Base-by-base conservation (phyloP, 441 rosid species). In the Erysimum pusillum region DNA sequence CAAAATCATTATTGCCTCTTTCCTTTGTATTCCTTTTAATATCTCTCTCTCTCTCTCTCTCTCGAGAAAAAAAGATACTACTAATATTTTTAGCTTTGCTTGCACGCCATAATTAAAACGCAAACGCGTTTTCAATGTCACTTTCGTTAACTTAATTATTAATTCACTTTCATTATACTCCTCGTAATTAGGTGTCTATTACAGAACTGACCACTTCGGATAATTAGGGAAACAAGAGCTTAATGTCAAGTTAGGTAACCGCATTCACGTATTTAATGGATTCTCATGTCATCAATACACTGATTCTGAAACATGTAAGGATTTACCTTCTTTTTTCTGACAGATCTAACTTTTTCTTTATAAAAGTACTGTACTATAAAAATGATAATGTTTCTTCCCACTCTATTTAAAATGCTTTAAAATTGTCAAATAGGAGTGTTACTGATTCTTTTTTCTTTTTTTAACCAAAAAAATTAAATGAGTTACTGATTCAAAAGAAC, bases 41-140 rank as follows among this genome's bases (percentile, higher is more conserved):
- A 8, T 52, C 48, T 22, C 35, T 62, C 2, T 17, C 17, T 10
- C n/a, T n/a, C n/a, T n/a, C n/a, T n/a, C n/a, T n/a, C n/a, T n/a
- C n/a, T n/a, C n/a, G n/a, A n/a, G n/a, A n/a, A n/a, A n/a, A n/a
- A n/a, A n/a, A n/a, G n/a, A n/a, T n/a, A n/a, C n/a, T n/a, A n/a
- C n/a, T n/a, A n/a, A 7, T 44, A 7, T 14, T 56, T 31, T 69
- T 70, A 62, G 77, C 77, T 78, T 78, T 73, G 81, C 69, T 78
- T 78, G 74, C 81, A 78, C 81, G 81, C 81, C 81, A 78, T 3
- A 2, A 60, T 31, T 60, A 11, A 52, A 67, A 77, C 76, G 68
- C 76, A 71, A 71, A 77, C 77, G 81, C 81, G 81, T 39, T 72
- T 34, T 39, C 66, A 2, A 9, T 9, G 51, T 78, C 81, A 13